Evolutionary conservation across 2,329 filamentous ascomycete species (phyloP).

Genomic region (Stachybotrys echinatus): DNA sequence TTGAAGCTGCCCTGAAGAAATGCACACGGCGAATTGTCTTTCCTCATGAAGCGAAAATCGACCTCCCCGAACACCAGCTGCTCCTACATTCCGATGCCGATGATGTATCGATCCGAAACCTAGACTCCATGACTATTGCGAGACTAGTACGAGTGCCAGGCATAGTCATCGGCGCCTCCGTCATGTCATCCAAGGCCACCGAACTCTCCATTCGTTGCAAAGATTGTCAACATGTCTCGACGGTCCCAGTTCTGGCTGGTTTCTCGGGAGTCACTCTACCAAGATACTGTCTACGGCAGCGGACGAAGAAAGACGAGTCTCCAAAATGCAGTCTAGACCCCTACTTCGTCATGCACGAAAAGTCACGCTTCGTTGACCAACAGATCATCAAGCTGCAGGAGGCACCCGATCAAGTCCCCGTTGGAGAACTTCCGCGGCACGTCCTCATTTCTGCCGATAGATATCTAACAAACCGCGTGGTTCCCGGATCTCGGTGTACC

Average conservation of each 20-base stretch:
- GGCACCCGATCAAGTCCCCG: conserved; percentile 93
- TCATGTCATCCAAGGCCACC: conserved; percentile 93
- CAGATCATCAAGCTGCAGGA: conserved; percentile 98
- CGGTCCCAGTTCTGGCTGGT: conserved; percentile 71
- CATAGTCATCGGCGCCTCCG: conserved; percentile 95
- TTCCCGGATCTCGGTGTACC: conserved; percentile 90
- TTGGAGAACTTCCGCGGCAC: conserved; percentile 90
- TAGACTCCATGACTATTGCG: conserved; percentile 88
- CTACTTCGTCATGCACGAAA: conserved; percentile 93
- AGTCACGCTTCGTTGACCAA: conserved; percentile 91
- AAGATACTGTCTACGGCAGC: conserved; percentile 63
- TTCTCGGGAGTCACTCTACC: conserved; percentile 86
- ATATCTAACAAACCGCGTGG: conserved; percentile 91
- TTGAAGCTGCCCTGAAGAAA: conserved; percentile 82
- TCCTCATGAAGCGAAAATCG: conserved; percentile 61
- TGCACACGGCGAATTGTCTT: conserved; percentile 94
- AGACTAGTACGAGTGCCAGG: conserved; percentile 94
- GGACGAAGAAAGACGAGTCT: conserved; percentile 58
- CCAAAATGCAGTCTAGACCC: conserved; percentile 87
- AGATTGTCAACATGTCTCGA: conserved; percentile 69
- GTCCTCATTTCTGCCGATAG: conserved; percentile 95
- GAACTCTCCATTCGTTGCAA: conserved; percentile 82
- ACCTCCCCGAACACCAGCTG: conserved; percentile 86
- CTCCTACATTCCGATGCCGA: conserved; percentile 89
- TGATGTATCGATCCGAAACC: conserved; percentile 86